Percentiles rank a stretch among this genome's conserved stretches.
These are phyloP conservation scores for Phlebopus sp. DNA, from an alignment of 1,284 basidiomycete species.

Conservation along the genomic window DNA sequence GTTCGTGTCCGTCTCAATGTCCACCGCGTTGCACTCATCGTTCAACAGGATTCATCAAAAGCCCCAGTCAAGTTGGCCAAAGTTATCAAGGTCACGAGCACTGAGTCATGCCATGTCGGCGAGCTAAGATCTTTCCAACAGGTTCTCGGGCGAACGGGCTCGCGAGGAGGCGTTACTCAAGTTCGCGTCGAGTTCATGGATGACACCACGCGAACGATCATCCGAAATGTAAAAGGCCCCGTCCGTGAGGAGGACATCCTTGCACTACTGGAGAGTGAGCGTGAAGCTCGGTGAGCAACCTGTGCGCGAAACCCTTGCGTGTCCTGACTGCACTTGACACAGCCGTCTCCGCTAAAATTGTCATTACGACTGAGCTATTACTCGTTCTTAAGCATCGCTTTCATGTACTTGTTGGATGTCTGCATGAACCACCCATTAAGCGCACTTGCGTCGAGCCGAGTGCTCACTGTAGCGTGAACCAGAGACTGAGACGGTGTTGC, in stretches of 20 bases:
- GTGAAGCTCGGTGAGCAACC: conserved; percentile 90
- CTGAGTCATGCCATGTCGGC: conserved; percentile 6
- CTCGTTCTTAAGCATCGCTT: not conserved
- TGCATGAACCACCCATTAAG: too few species aligned
- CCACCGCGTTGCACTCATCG: not conserved
- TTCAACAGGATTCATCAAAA: conserved; percentile 74
- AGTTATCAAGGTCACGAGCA: conserved; percentile 78
- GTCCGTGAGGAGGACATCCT: conserved; percentile 97
- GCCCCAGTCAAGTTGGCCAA: conserved; percentile 92
- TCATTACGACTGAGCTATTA: not conserved
- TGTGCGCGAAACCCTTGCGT: too few species aligned
- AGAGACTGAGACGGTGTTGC: too few species aligned
- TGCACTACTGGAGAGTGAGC: conserved; percentile 96
- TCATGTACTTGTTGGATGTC: conserved; percentile 2
- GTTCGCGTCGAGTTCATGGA: conserved; percentile 99
- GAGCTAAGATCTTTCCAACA: conserved; percentile 33
- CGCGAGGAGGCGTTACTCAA: conserved; percentile 99
- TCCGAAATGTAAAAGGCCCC: conserved; percentile 99
- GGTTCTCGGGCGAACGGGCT: conserved; percentile 98
- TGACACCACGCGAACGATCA: conserved; percentile 93
- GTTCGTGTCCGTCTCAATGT: conserved; percentile 14
- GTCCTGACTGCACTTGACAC: not conserved
- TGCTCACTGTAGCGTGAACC: too few species aligned
- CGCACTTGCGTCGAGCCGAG: too few species aligned
- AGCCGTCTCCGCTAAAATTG: conserved; percentile 42